Percentiles rank a stretch among this genome's conserved stretches.
Conservation (phyloP, 2,329 filamentous ascomycete genomes). For the Elsinoe ampelina region DNA sequence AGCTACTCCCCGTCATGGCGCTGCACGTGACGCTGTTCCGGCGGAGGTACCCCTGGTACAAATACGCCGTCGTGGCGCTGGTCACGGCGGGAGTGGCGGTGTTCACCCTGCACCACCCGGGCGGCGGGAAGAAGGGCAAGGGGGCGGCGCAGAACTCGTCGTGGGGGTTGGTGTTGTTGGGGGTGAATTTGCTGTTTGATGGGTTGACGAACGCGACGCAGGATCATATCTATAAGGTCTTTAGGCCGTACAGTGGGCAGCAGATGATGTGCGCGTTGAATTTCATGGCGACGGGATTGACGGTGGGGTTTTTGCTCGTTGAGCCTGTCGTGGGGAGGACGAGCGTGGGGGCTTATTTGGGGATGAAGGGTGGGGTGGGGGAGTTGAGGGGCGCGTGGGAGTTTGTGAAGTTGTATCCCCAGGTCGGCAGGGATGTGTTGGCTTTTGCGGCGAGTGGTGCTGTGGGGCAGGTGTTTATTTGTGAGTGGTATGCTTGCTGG, state of each 20-base stretch:
- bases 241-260: conserved; percentile 73
- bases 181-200: conserved; percentile 88
- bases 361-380: conserved; percentile 36
- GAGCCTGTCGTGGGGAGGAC: conserved; percentile 70
- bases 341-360: conserved; percentile 33
- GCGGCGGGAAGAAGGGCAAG: conserved; percentile 35
- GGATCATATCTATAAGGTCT: conserved; percentile 77
- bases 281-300: conserved; percentile 71
- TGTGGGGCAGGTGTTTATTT: conserved; percentile 93
- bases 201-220: conserved; percentile 94
- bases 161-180: conserved; percentile 75
- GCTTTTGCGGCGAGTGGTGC: conserved; percentile 86
- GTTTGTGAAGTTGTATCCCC: conserved; percentile 72
- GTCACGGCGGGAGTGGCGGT: conserved; percentile 89
- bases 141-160: conserved; percentile 46
- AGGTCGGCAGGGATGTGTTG: conserved; percentile 77
- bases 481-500: conserved; percentile 23
- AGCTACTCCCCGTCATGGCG: conserved; percentile 97
- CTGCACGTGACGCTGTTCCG: conserved; percentile 88
- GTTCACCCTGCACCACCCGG: conserved; percentile 79
- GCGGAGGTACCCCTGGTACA: conserved; percentile 83
- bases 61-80: conserved; percentile 85
- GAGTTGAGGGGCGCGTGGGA: conserved; percentile 71
- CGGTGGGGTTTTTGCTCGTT: conserved; percentile 63
- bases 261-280: conserved; percentile 99